Conservation (phyloP, 352 stramenopile genomes). For the Phytophthora multivora region DNA sequence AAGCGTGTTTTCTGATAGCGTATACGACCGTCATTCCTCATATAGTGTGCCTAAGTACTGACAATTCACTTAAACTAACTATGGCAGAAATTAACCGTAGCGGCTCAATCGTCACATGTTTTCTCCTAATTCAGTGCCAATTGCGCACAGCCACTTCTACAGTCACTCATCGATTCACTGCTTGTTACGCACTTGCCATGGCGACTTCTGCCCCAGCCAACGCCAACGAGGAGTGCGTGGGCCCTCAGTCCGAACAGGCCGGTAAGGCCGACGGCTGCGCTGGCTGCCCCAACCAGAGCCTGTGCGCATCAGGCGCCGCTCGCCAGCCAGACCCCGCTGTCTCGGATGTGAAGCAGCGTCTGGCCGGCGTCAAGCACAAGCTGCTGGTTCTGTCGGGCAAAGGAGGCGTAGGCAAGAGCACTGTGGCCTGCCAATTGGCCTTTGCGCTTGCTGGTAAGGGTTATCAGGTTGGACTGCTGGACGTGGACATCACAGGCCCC, state of each 20-base stretch:
- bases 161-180: slow-evolving; percentile 19
- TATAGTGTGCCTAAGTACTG: no score
- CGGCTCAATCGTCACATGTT: no score
- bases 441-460: slow-evolving; percentile 95
- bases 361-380: slow-evolving; percentile 93
- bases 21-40: slow-evolving; percentile 21
- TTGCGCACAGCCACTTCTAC: neutral
- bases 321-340: slow-evolving; percentile 85
- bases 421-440: slow-evolving; percentile 97
- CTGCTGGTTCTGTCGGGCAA: slow-evolving; percentile 99
- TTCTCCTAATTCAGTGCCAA: no score
- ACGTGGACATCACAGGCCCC: slow-evolving; percentile 99
- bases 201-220: slow-evolving; percentile 52
- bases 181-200: slow-evolving; percentile 28
- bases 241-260: slow-evolving; percentile 92
- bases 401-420: slow-evolving; percentile 99
- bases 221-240: slow-evolving; percentile 93
- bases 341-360: slow-evolving; percentile 89
- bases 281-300: slow-evolving; percentile 97
- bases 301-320: slow-evolving; percentile 94
- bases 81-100: no score
- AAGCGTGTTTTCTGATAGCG: slow-evolving; percentile 12
- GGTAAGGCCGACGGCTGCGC: slow-evolving; percentile 95
- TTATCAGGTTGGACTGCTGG: slow-evolving; percentile 96
- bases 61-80: no score